These are phyloP conservation scores for Calocybe indica DNA, from an alignment of 768 basidiomycete genomes.

Conservation along the genomic window DNA sequence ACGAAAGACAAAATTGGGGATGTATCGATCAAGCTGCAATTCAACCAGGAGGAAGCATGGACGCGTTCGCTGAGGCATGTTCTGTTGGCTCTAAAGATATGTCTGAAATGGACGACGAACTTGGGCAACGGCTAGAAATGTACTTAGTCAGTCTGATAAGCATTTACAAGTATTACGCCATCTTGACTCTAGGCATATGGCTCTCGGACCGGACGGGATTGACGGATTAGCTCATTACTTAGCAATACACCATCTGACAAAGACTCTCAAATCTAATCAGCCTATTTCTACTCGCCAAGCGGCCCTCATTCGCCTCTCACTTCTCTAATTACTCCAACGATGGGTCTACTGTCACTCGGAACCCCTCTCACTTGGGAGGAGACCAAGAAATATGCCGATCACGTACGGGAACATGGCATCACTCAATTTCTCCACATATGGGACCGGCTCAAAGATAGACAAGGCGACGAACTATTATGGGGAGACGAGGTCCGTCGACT, in stretches of 20 bases:
- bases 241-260: too few relatives aligned
- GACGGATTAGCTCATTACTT: too few relatives aligned
- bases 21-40: conserved; percentile 89
- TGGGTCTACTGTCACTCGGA: conserved; percentile 92
- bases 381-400: conserved; percentile 79
- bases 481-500: conserved; percentile 81
- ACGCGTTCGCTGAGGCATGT: conserved; percentile 91
- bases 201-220: too few relatives aligned
- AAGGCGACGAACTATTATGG: conserved; percentile 92
- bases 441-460: conserved; percentile 86
- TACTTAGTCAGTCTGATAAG: not conserved
- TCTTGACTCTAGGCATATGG: too few relatives aligned
- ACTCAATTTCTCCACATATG: conserved; percentile 92
- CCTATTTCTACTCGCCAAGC: not conserved
- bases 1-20: conserved; percentile 94
- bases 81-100: conserved; percentile 80
- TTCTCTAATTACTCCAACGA: conserved; percentile 21
- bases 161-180: not conserved
- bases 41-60: conserved; percentile 95
- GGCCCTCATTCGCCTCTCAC: not conserved
- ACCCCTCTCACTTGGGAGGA: conserved; percentile 92
- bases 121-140: conserved; percentile 39
- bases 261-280: too few relatives aligned
- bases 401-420: conserved; percentile 89
- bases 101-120: conserved; percentile 82